A percentile compares a stretch with the other conserved stretches of the same genome.
Evolutionary conservation across 208 protist genomes (phyloP).

Genomic region (Angomonas desouzai): DNA sequence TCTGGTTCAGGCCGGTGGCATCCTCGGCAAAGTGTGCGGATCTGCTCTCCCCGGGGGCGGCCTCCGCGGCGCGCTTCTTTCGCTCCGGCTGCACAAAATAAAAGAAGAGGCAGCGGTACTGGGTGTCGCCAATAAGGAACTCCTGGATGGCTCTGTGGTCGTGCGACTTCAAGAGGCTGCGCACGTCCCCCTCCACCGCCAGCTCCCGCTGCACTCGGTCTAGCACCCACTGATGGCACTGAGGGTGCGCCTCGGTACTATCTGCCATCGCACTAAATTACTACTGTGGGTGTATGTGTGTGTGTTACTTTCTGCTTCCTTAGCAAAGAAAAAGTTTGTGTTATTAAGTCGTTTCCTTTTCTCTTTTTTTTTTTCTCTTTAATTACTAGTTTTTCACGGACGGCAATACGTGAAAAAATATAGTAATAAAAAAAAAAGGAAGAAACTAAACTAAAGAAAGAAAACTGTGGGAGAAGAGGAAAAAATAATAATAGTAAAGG

Average conservation of each 20-base stretch:
- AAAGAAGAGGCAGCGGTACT: constrained; percentile 55
- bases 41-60: neutral
- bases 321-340: neutral
- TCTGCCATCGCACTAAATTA: neutral
- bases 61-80: neutral
- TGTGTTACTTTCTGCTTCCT: too few species aligned
- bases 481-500: constrained; percentile 3
- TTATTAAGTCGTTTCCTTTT: constrained; percentile 7
- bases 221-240: constrained; percentile 80
- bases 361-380: constrained; percentile 10
- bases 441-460: constrained; percentile 13
- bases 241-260: constrained; percentile 55
- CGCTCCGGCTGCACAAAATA: constrained; percentile 31
- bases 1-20: constrained; percentile 24
- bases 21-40: constrained; percentile 9
- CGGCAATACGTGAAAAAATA: constrained; percentile 26
- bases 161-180: constrained; percentile 36
- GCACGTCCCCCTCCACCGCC: constrained; percentile 39
- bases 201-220: constrained; percentile 58
- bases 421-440: constrained; percentile 15
- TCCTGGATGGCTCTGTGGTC: constrained; percentile 63
- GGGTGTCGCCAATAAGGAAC: constrained; percentile 84
- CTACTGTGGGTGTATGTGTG: too few species aligned
- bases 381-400: constrained; percentile 17
- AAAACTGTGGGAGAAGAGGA: constrained; percentile 14